Evolutionary conservation across 2,329 filamentous ascomycete genomes (phyloP).

Genomic region (Trichoderma brevicompactum): DNA sequence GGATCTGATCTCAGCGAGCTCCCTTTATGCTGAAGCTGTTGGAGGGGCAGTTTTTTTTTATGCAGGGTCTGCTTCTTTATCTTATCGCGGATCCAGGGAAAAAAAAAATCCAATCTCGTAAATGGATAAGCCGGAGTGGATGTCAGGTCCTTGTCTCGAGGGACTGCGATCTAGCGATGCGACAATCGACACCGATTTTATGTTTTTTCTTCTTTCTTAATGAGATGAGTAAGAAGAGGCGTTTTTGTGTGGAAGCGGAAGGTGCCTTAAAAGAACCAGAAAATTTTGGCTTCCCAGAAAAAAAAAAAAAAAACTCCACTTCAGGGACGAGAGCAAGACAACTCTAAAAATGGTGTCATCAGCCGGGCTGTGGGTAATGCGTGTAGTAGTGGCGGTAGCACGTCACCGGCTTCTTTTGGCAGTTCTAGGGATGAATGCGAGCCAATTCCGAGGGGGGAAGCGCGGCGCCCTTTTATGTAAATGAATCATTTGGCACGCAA

Average conservation of each 20-base stretch:
- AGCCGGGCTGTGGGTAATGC: constrained; percentile 22
- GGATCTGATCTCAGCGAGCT: constrained; percentile 1
- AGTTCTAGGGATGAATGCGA: constrained; percentile 3
- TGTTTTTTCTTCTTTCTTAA: not conserved
- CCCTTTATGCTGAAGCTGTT: not conserved
- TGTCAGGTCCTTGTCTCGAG: not conserved
- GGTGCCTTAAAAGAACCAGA: constrained; percentile 4
- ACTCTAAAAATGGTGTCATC: constrained; percentile 34
- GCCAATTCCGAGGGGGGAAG: constrained; percentile 1
- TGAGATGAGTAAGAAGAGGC: not conserved
- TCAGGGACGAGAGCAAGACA: constrained; percentile 27
- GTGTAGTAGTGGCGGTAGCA: constrained; percentile 5
- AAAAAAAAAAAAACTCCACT: constrained; percentile 26
- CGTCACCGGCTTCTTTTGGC: constrained; percentile 22
- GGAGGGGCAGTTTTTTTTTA: constrained; percentile 23
- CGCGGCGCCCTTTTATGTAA: constrained; percentile 18
- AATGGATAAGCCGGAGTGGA: not conserved
- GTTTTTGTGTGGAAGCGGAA: constrained; percentile 1
- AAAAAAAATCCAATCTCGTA: not conserved
- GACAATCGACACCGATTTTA: not conserved
- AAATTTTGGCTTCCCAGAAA: not conserved
- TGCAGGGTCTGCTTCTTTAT: constrained; percentile 29
- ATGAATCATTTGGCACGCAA: constrained; percentile 3
- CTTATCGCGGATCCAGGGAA: constrained; percentile 7
- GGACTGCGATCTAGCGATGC: not conserved